phyloP scores from a whole-genome alignment of 225 moss, liverwort and hornwort species.

The Anthoceros angustus region DNA sequence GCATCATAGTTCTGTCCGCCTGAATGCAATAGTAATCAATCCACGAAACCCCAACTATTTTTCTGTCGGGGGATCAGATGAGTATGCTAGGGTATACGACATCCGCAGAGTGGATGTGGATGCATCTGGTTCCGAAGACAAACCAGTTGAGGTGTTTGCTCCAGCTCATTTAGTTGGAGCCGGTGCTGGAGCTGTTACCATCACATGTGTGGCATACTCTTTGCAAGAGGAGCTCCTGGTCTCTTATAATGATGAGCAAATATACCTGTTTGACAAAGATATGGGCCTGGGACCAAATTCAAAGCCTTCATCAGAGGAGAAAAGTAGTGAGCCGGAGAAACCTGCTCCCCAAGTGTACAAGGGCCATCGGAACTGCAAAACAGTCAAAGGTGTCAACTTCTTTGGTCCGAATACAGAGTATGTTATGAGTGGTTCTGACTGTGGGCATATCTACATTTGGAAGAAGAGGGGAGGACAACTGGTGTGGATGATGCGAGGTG shows the following conservation, averaged over 20 bases:
- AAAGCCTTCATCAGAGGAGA: constrained; percentile 14
- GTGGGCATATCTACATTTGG: constrained; percentile 60
- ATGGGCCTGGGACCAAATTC: constrained; percentile 72
- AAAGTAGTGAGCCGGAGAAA: constrained; percentile 16
- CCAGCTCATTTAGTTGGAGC: constrained; percentile 56
- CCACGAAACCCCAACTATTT: constrained; percentile 68
- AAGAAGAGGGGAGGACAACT: constrained; percentile 57
- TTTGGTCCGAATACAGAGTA: constrained; percentile 91
- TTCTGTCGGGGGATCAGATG: constrained; percentile 66
- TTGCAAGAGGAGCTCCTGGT: constrained; percentile 84
- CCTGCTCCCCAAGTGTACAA: constrained; percentile 48
- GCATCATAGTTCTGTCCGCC: constrained; percentile 19
- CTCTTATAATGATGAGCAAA: constrained; percentile 83
- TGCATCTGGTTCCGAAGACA: constrained; percentile 36
- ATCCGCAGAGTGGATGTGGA: constrained; percentile 47
- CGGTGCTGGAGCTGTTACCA: constrained; percentile 24
- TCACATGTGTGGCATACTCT: constrained; percentile 80
- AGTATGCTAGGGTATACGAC: constrained; percentile 54
- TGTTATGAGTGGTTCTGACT: constrained; percentile 82
- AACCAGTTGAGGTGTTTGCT: constrained; percentile 62
- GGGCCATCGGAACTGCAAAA: constrained; percentile 68
- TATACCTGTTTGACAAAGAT: constrained; percentile 60
- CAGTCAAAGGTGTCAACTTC: constrained; percentile 86
- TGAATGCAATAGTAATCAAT: constrained; percentile 72
- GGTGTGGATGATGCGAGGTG: constrained; percentile 58